Base-by-base conservation (phyloP, 495 filamentous ascomycete genomes). In the Aspergillus bridgeri region DNA sequence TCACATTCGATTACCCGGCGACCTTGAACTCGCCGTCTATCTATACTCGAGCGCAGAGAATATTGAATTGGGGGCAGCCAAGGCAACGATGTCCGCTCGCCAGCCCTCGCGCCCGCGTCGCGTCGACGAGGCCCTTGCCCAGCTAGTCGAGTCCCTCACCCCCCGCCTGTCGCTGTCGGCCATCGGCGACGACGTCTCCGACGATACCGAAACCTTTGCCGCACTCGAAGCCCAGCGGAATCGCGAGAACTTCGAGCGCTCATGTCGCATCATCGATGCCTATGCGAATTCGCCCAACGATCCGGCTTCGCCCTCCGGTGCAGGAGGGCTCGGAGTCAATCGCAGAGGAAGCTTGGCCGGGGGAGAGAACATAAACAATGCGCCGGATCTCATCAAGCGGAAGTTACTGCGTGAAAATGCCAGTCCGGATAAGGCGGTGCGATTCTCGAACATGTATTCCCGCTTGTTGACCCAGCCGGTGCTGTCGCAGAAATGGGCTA, bases 401-500 rank as follows among this genome's bases (percentile, higher is more conserved):
- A 89, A 88, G 70, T 75, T 98, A 51, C 81, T 95, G 58, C 79
- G 83, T 54, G 83, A 86, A 20, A 88, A 90, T 62, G 77, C 79
- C 29, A 86, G 86, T 49, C 89, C 93, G 1, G 92, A 89, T 60
- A 89, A 92, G 67, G 91, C 91, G n/a, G 75, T 93, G 23, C 81
- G 85, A 22, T 96, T 97, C 72, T 87, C 89, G 17, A 91, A 94
- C 67, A 80, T 98, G 48, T 96, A 93, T 75, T 89, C 90, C 42
- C 82, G 89, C 42, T 82, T 99, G 22, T 78, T 96, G 19, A 88
- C 91, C 23, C 87, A 95, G 62, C 92, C 93, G 4, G 92, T 98
- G 2, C 79, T 99, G 27, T 87, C 86, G 63, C 88, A 96, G 70
- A 99, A 98, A 83, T 97, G 93, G 91, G 91, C 89, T 3, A 96